Conservation (phyloP, 345 rosid species). For the Syzygium aromaticum region DNA sequence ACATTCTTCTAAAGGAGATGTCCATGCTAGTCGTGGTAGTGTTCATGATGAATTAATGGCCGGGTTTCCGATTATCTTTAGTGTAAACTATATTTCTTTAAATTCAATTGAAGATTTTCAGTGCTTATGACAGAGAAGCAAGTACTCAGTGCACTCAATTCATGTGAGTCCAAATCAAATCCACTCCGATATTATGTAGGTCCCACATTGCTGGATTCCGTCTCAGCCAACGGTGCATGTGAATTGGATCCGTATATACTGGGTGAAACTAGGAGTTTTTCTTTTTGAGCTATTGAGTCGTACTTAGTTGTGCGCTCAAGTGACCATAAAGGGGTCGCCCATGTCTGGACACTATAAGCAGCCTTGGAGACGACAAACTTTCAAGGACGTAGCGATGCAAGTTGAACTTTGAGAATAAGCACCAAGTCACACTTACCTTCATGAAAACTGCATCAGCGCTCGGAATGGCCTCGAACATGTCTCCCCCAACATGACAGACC, state of each 20-base stretch:
- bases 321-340: no score
- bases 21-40: background rate
- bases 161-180: no score
- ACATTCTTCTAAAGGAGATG: background rate
- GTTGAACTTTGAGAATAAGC: background rate
- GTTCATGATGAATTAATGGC: background rate
- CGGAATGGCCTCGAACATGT: conserved; percentile 16
- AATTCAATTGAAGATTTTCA: background rate
- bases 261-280: no score
- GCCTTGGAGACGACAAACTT: no score
- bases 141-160: background rate
- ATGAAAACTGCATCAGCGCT: conserved; percentile 9
- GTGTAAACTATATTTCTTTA: no score
- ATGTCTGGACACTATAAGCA: conserved; percentile 5
- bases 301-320: no score
- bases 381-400: background rate
- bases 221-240: no score
- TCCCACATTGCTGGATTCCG: no score
- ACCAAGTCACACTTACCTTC: background rate
- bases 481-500: conserved; percentile 10
- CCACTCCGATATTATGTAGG: no score
- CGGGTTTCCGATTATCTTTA: background rate
- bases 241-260: no score
- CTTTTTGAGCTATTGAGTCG: no score
- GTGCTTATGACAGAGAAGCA: background rate